A percentile compares a stretch with the other conserved stretches of the same genome.
Conservation (phyloP, 768 basidiomycete genomes). For the Termitomyces sp. region DNA sequence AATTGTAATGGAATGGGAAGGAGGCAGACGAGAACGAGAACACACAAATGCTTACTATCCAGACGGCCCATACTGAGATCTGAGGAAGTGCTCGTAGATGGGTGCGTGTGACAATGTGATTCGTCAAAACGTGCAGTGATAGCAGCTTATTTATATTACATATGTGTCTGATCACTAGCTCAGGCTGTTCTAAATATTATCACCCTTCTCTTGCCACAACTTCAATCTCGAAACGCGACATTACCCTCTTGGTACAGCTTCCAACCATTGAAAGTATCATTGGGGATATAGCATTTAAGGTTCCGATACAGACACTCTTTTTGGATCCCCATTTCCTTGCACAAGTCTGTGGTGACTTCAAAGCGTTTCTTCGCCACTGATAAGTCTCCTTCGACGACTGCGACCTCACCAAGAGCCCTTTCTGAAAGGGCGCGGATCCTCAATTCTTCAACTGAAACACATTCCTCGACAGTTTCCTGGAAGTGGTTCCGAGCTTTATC, state of each 20-base stretch:
- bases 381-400: constrained; percentile 1
- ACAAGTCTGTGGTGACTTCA: neutral
- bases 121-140: neutral
- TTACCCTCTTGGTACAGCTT: constrained; percentile 4
- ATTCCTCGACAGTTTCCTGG: neutral
- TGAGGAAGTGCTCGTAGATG: too few species aligned
- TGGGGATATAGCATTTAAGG: neutral
- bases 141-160: too few species aligned
- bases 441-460: neutral
- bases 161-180: too few species aligned
- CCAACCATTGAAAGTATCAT: constrained; percentile 7
- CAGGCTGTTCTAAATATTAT: too few species aligned
- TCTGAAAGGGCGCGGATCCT: neutral
- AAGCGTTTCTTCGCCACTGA: neutral
- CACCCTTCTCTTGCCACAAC: too few species aligned
- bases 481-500: neutral
- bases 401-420: constrained; percentile 11
- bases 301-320: neutral
- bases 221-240: neutral
- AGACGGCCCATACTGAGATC: too few species aligned
- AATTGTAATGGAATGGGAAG: too few species aligned
- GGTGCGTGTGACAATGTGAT: neutral
- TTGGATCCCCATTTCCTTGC: constrained; percentile 1
- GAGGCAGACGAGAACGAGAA: too few species aligned
- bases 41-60: too few species aligned